Evolutionary conservation across 352 stramenopile genomes (phyloP), one percentile per base, ranked within the genome.

Genomic region (Globisporangium perplexum): DNA sequence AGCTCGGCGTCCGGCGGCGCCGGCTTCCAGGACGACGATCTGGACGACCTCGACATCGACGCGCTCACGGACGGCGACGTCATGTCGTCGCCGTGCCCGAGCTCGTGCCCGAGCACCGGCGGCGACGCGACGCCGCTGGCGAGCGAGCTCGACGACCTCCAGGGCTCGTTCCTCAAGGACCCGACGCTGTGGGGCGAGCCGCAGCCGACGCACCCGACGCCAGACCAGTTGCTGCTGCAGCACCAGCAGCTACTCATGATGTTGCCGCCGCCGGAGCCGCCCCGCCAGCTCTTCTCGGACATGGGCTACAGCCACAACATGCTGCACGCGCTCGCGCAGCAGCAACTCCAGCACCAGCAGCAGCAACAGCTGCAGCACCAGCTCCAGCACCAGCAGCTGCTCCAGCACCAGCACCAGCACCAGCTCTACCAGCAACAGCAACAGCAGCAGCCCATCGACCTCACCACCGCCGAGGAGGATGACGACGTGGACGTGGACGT

Each of bases 31-130:
- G 41, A 41, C 50, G 41, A 41, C 45, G 11, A 53, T 58, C 50
- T 50, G 53, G 62, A 68, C 23, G 57, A 79, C 24, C 55, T 78
- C 38, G 57, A 77, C 45, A 10, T 77, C n/a, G 66, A 75, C 22
- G 65, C 56, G 30, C 72, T 79, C 56, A 74, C 70, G 4, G 71
- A 79, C 55, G 48, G 66, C 26, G 74, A 84, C 47, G 52, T 74
- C 48, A 62, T 83, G 51, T 63, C 74, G 44, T 72, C 72, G 24
- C 72, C 74, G 0, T 85, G 66, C 39, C 73, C 77, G 4, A 88
- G 63, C 52, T 69, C 62, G 51, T 80, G 59, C 44, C 52, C 62
- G 30, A 54, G 46, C 53, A 48, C n/a, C n/a, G n/a, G 11, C n/a
- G 66, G 53, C 18, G 67, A 68, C 31, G 63, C 65, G 12, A 69